Percentiles rank a stretch among this genome's conserved stretches.
These are phyloP conservation scores for Penicillium sp. DNA, from an alignment of 2,329 filamentous ascomycete genomes.

Conservation along the genomic window DNA sequence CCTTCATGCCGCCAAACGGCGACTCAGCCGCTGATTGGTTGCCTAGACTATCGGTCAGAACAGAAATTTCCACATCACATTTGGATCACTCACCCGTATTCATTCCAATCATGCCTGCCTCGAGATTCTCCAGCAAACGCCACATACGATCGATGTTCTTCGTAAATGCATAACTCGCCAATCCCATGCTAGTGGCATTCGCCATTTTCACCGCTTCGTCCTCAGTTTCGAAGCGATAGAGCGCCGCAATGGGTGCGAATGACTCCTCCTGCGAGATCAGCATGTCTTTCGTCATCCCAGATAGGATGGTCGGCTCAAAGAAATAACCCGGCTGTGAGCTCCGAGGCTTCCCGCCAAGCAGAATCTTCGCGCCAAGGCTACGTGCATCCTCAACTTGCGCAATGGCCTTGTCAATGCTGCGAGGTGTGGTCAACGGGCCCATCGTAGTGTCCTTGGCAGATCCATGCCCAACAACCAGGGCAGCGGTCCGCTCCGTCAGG, in stretches of 20 bases:
- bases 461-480: slow-evolving; percentile 63
- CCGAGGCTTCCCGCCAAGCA: slow-evolving; percentile 56
- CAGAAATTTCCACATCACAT: background rate
- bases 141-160: slow-evolving; percentile 67
- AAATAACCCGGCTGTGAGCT: slow-evolving; percentile 63
- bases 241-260: slow-evolving; percentile 64
- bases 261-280: slow-evolving; percentile 60
- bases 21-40: slow-evolving; percentile 66
- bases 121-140: slow-evolving; percentile 65
- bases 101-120: slow-evolving; percentile 69
- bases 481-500: slow-evolving; percentile 53
- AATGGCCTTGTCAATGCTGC: slow-evolving; percentile 56
- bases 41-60: slow-evolving; percentile 34
- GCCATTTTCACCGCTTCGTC: slow-evolving; percentile 62
- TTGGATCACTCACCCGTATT: slow-evolving; percentile 53
- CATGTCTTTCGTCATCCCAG: slow-evolving; percentile 61
- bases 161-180: slow-evolving; percentile 68
- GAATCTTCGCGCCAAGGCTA: slow-evolving; percentile 61
- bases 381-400: slow-evolving; percentile 66
- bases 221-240: slow-evolving; percentile 67
- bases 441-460: slow-evolving; percentile 56
- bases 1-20: slow-evolving; percentile 68
- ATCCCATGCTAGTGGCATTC: slow-evolving; percentile 64
- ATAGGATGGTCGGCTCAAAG: slow-evolving; percentile 68
- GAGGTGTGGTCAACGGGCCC: slow-evolving; percentile 60